Conservation (phyloP, 495 filamentous ascomycete species). For the Tuber microsphaerosporum region DNA sequence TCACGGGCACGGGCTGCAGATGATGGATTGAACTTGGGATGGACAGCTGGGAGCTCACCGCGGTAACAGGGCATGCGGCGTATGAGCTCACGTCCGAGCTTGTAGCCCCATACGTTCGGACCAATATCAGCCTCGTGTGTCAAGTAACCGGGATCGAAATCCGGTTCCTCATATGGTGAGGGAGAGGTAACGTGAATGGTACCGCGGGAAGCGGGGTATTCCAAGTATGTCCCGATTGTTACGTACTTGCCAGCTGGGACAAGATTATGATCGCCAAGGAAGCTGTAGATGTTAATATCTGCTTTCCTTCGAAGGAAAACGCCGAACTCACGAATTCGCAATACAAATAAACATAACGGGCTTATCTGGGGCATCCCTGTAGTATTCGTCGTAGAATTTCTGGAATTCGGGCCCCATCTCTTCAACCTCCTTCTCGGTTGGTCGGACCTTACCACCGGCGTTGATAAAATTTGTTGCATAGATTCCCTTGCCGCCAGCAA, state of each 20-base stretch:
- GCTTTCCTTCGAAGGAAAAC: background rate
- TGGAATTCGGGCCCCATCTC: constrained; percentile 31
- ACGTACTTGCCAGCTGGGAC: constrained; percentile 44
- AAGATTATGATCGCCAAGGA: constrained; percentile 38
- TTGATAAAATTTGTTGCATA: constrained; percentile 33
- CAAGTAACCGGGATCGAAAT: constrained; percentile 47
- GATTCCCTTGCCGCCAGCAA: constrained; percentile 31
- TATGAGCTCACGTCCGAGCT: constrained; percentile 52
- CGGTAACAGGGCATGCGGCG: constrained; percentile 50
- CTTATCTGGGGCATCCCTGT: constrained; percentile 29
- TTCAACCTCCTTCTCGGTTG: constrained; percentile 26
- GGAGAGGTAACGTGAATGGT: constrained; percentile 51
- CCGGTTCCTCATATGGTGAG: constrained; percentile 38
- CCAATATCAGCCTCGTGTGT: constrained; percentile 43
- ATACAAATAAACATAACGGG: constrained; percentile 24
- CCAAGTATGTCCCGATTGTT: constrained; percentile 43
- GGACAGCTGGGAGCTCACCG: constrained; percentile 49
- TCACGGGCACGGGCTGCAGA: constrained; percentile 45
- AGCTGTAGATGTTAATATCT: constrained; percentile 33
- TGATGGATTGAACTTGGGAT: constrained; percentile 49
- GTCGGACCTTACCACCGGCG: constrained; percentile 37
- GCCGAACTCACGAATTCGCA: constrained; percentile 21
- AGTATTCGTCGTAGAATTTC: constrained; percentile 32
- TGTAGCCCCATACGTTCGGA: constrained; percentile 46
- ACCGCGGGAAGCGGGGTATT: constrained; percentile 54